Percentiles rank a stretch among this genome's conserved stretches.
Evolutionary conservation across 1,284 basidiomycete genomes (phyloP).

Genomic region (Ustilago xerochloae): DNA sequence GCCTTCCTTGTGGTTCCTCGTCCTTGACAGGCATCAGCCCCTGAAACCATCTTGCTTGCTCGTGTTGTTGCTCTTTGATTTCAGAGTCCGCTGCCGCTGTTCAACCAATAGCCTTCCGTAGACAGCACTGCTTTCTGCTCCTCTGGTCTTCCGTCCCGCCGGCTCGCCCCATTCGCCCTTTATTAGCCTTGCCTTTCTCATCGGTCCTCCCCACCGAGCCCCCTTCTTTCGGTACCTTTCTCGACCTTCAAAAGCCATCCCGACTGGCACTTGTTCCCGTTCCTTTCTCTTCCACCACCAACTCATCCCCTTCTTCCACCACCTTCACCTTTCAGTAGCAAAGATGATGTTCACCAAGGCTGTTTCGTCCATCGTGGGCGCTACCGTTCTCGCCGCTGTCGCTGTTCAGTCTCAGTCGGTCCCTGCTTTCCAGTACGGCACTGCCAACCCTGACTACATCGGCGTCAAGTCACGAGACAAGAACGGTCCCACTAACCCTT

Average conservation of each 20-base stretch:
- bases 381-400: conserved; percentile 26
- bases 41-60: no score
- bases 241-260: conserved; percentile 6
- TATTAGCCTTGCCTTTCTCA: neutral
- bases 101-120: neutral
- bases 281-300: neutral
- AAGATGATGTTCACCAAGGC: conserved; percentile 49
- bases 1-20: no score
- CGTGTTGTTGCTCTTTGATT: neutral
- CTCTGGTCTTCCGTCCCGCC: conserved; percentile 6
- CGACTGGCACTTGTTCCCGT: neutral
- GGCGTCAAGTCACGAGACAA: conserved; percentile 53
- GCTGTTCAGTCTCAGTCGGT: conserved; percentile 20
- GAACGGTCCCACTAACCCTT: conserved; percentile 64
- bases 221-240: no score
- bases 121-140: neutral
- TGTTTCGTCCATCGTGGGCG: conserved; percentile 34
- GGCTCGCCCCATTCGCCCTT: neutral
- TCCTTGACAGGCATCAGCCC: no score
- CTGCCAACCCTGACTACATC: conserved; percentile 44
- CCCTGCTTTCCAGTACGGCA: conserved; percentile 61
- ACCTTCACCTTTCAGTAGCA: neutral
- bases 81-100: neutral
- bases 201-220: neutral
- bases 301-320: neutral